Base-by-base conservation (phyloP, 1,284 basidiomycete species). In the Lentinus polychrous region DNA sequence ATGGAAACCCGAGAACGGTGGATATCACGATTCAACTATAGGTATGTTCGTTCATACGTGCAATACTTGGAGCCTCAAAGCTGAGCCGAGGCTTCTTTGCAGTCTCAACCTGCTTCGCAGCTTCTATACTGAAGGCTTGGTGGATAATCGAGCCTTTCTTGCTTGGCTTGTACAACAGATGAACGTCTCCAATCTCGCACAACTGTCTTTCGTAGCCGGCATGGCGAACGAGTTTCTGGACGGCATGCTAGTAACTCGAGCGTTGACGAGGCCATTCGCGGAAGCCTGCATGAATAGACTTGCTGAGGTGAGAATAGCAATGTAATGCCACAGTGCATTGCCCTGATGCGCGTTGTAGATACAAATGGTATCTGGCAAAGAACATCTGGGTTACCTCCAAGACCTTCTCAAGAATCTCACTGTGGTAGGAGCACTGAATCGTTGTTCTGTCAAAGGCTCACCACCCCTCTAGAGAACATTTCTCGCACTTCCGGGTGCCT, bases 151-250 rank as follows among this genome's bases (percentile, higher is more conserved):
- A 17, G 79, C 86, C 0, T 86, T 95, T 60, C 75, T 92, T 8
- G 72, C 76, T 6, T 98, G 94, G 93, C 69, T 95, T 40, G 79
- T 91, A 11, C 83, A 91, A 47, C 85, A 88, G 57, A 79, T 94
- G 70, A 63, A 68, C 6, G 71, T 72, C 0, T 85, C 85, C 55
- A 93, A 94, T 63, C 74, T 92, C 15, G 89, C 91, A 1, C 93
- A 96, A 66, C 75, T 87, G 5, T 85, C 86, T 1, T 94, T 96
- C 58, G 69, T 94, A 10, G 76, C 79, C 7, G 77, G 85, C 43
- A 68, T 96, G 14, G 77, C 81, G 3, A 87, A 92, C 54, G 89
- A 92, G 57, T 91, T 90, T 63, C 66, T 91, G 3, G 76, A 80
- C 39, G 87, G 83, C 31, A 76, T 94, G 62, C 66, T 83, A n/a